Evolutionary conservation across 768 basidiomycete species (phyloP), one percentile per base, ranked within the genome.

Genomic region (Leccinellum albellum): DNA sequence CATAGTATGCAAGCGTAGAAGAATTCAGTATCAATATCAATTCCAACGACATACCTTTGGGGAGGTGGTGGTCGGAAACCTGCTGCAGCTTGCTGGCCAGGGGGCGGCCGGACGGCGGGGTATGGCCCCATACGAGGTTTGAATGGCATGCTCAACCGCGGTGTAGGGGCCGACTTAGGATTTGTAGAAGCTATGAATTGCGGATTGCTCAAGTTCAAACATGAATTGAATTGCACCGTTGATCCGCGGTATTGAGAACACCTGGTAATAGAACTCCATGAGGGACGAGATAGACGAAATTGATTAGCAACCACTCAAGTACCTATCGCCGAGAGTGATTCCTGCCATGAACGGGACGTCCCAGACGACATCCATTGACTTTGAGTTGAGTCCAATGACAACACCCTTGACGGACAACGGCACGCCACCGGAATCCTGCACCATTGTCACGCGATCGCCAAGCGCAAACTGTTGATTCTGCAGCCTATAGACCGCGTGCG

Each of bases 301-400:
- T 10, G 28, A 4, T 17, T 20, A 23, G 24, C 2, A 24, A 48
- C 10, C 14, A 31, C 15, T 28, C 28, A 42, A 37, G 66, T 64
- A 93, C 90, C 94, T 79, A 65, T 91, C 91, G 4, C 86, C 85
- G 12, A 98, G 76, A 0, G 91, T 97, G 3, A 82, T 80, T 7
- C 97, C 97, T 21, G 93, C 86, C 84, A 99, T 91, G 74, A 99
- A 98, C 1, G 93, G 82, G 23, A 89, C 87, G 70, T 99, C 97
- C 91, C 97, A 98, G 0, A 96, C 82, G 23, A 98, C 89, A 70
- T 98, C 97, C 82, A 98, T 89, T 4, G 88, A 84, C 67, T 88
- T 90, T 3, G 87, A 74, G 64, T 87, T 91, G 65, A 99, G 73
- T 14, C 95, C 92, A 52, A 98, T 83, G 24, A 98, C 94, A 15